Conservation (phyloP, 139 green algal species). For the Ettlia oleoabundans region DNA sequence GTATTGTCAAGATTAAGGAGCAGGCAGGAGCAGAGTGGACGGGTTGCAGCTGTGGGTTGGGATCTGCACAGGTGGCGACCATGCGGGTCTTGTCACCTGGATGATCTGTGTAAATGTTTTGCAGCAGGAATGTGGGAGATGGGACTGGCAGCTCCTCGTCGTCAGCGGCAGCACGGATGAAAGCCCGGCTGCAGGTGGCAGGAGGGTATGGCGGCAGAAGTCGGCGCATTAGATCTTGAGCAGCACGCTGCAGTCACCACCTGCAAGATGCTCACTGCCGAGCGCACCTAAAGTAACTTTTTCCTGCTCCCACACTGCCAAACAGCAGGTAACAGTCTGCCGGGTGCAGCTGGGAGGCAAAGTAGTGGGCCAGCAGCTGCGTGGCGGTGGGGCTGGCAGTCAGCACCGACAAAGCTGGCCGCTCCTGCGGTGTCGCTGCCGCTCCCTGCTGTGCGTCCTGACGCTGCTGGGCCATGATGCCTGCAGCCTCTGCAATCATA, state of each 20-base stretch:
- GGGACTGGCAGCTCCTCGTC: slow-evolving; percentile 77
- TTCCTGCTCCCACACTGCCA: slow-evolving; percentile 83
- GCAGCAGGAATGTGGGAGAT: slow-evolving; percentile 87
- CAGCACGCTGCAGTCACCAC: background rate
- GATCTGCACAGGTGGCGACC: too few species aligned
- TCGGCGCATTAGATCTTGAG: background rate
- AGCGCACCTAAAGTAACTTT: slow-evolving; percentile 80
- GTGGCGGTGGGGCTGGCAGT: slow-evolving; percentile 32
- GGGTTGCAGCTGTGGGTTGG: too few species aligned
- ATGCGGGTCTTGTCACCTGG: too few species aligned
- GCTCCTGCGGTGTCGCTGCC: background rate
- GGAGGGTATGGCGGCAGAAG: background rate
- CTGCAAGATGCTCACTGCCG: background rate
- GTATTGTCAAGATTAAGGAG: too few species aligned
- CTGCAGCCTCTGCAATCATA: too few species aligned
- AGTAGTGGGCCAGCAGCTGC: slow-evolving; percentile 33
- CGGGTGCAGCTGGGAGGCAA: slow-evolving; percentile 22
- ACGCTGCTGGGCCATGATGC: background rate
- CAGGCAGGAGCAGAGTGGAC: too few species aligned
- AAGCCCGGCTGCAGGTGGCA: slow-evolving; percentile 68
- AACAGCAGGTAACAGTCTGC: slow-evolving; percentile 56
- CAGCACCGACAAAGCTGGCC: slow-evolving; percentile 23
- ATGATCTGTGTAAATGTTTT: slow-evolving; percentile 81
- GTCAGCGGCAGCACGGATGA: slow-evolving; percentile 67
- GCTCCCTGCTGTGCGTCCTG: background rate